A percentile compares a stretch with the other conserved stretches of the same genome.
Conservation (phyloP, 2,329 filamentous ascomycete genomes). For the Trichoderma sp. region DNA sequence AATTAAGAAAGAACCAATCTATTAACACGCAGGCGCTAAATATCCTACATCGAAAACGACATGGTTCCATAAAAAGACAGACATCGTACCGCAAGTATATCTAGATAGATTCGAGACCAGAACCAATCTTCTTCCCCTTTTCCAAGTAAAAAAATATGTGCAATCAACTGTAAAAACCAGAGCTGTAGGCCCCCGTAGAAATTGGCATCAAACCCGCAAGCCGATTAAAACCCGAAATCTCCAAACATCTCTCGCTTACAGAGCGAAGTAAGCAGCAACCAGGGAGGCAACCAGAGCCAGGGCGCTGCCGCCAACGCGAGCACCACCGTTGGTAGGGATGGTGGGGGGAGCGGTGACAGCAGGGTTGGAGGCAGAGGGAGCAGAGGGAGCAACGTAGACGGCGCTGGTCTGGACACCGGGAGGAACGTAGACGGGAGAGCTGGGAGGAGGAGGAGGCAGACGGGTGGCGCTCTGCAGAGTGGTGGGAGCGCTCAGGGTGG, state of each 20-base stretch:
- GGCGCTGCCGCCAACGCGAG: constrained; percentile 37
- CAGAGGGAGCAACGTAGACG: constrained; percentile 25
- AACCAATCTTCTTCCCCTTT: constrained; percentile 23
- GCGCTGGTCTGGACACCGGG: constrained; percentile 22
- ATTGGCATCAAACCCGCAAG: constrained; percentile 21
- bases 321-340: constrained; percentile 27
- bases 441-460: constrained; percentile 26
- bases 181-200: background rate
- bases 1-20: constrained; percentile 18
- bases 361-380: constrained; percentile 22
- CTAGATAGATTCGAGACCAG: constrained; percentile 8
- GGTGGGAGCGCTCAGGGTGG: constrained; percentile 27
- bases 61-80: constrained; percentile 13
- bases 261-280: constrained; percentile 41
- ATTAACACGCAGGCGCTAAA: constrained; percentile 17
- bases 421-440: constrained; percentile 27
- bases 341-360: constrained; percentile 27
- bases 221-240: background rate
- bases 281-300: constrained; percentile 41
- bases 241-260: constrained; percentile 35
- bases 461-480: constrained; percentile 24
- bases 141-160: constrained; percentile 31
- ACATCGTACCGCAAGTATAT: constrained; percentile 1
- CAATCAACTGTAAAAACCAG: constrained; percentile 23
- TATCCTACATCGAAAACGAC: constrained; percentile 20